Conservation (phyloP, 1,284 basidiomycete genomes). For the Marasmius sp. region DNA sequence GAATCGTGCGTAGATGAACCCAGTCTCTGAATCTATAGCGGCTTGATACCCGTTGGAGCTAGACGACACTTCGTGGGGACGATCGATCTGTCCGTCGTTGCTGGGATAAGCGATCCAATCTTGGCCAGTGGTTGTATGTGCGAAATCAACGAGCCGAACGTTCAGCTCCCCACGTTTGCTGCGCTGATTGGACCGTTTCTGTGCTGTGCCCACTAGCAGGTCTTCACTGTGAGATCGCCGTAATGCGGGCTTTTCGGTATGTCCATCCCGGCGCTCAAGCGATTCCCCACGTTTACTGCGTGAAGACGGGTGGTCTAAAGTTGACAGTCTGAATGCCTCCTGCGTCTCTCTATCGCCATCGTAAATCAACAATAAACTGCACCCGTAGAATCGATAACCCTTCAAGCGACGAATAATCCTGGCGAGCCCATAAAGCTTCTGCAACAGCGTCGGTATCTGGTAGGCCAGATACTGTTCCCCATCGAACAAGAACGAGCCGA, state of each 20-base stretch:
- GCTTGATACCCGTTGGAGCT: conserved; percentile 80
- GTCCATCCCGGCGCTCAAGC: conserved; percentile 54
- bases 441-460: conserved; percentile 90
- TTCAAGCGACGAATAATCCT: conserved; percentile 85
- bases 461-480: conserved; percentile 84
- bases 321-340: conserved; percentile 61
- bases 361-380: conserved; percentile 95
- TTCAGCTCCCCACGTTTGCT: conserved; percentile 89
- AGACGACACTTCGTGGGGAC: conserved; percentile 44
- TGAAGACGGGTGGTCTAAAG: conserved; percentile 66
- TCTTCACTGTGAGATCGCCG: conserved; percentile 79
- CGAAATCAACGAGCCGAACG: conserved; percentile 97
- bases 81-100: conserved; percentile 30
- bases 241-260: conserved; percentile 44
- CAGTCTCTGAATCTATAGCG: conserved; percentile 76
- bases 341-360: conserved; percentile 92
- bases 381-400: conserved; percentile 97
- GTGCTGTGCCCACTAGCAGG: conserved; percentile 61
- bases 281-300: conserved; percentile 79
- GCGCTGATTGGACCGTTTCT: conserved; percentile 56
- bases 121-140: conserved; percentile 93
- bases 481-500: conserved; percentile 85
- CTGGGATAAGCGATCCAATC: conserved; percentile 80
- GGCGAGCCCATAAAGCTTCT: conserved; percentile 93
- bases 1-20: conserved; percentile 83